These are phyloP conservation scores for Globisporangium abappressorium DNA, from an alignment of 352 stramenopile genomes.

Conservation along the genomic window DNA sequence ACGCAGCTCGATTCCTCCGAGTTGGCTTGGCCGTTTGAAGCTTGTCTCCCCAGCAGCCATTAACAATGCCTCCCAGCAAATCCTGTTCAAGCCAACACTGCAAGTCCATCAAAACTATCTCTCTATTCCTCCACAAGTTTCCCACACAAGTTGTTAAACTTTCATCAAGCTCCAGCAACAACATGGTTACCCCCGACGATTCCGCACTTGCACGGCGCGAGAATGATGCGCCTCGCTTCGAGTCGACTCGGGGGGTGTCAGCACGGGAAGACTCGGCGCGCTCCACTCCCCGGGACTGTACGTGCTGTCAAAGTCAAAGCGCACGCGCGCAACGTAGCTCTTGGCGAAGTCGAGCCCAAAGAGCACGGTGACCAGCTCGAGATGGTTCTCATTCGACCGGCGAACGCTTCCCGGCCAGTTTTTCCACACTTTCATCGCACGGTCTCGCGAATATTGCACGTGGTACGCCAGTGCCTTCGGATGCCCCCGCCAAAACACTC, in stretches of 20 bases:
- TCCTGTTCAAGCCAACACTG: no score
- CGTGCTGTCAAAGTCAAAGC: conserved; percentile 54
- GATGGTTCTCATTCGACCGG: conserved; percentile 43
- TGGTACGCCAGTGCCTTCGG: conserved; percentile 55
- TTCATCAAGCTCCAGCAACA: neutral
- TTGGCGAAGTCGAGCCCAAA: conserved; percentile 71
- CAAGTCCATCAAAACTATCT: neutral
- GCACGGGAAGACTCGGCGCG: conserved; percentile 36
- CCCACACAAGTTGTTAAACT: neutral
- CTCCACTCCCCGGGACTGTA: conserved; percentile 64
- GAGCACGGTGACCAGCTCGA: conserved; percentile 59
- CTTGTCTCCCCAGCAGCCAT: neutral
- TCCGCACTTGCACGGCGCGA: conserved; percentile 3
- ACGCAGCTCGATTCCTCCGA: neutral
- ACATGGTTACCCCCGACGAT: neutral
- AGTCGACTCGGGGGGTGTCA: conserved; percentile 32
- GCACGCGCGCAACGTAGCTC: conserved; percentile 69
- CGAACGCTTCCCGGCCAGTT: conserved; percentile 57
- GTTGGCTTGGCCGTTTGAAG: neutral
- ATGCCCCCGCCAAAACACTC: conserved; percentile 55
- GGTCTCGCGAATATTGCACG: conserved; percentile 69
- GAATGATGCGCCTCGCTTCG: conserved; percentile 1
- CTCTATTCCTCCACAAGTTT: neutral
- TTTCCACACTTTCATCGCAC: conserved; percentile 78
- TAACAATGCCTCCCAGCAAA: no score